phyloP scores from a whole-genome alignment of 2,329 filamentous ascomycete species.

The Phoma sp. region DNA sequence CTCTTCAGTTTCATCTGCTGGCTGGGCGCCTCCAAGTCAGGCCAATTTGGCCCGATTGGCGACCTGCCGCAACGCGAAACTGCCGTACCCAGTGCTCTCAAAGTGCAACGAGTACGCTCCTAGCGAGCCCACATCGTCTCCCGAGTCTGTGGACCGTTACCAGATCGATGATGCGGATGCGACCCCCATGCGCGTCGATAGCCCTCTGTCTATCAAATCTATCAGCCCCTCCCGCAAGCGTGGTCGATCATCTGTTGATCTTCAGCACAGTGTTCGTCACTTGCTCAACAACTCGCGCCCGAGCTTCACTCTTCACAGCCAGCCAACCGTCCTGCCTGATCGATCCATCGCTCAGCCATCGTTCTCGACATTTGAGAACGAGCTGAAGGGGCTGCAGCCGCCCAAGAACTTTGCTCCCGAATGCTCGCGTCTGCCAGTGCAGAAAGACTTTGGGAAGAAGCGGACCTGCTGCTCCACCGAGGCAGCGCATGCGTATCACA shows the following conservation, averaged over 20 bases:
- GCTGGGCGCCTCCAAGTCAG: conserved; percentile 60
- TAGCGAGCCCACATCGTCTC: conserved; percentile 48
- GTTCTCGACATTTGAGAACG: conserved; percentile 31
- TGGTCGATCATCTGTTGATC: conserved; percentile 66
- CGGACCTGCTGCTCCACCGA: conserved; percentile 71
- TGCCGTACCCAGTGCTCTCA: conserved; percentile 48
- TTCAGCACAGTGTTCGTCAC: conserved; percentile 71
- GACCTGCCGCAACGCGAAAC: conserved; percentile 58
- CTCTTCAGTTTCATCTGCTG: conserved; percentile 58
- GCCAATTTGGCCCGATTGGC: conserved; percentile 58
- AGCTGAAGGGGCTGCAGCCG: conserved; percentile 48
- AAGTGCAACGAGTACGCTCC: conserved; percentile 47
- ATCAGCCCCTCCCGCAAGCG: conserved; percentile 59
- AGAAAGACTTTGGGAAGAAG: conserved; percentile 63
- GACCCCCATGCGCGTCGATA: conserved; percentile 35
- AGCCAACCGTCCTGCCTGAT: conserved; percentile 44
- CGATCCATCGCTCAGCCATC: conserved; percentile 43
- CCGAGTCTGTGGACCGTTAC: conserved; percentile 51
- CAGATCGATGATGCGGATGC: conserved; percentile 57
- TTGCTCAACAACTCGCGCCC: conserved; percentile 57
- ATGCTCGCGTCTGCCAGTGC: conserved; percentile 51
- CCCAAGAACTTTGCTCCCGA: conserved; percentile 50
- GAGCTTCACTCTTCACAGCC: conserved; percentile 47
- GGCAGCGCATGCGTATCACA: conserved; percentile 58
- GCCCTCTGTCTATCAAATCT: conserved; percentile 29